Conservation (phyloP, 2,329 filamentous ascomycete genomes). For the Diaporthe sp. region DNA sequence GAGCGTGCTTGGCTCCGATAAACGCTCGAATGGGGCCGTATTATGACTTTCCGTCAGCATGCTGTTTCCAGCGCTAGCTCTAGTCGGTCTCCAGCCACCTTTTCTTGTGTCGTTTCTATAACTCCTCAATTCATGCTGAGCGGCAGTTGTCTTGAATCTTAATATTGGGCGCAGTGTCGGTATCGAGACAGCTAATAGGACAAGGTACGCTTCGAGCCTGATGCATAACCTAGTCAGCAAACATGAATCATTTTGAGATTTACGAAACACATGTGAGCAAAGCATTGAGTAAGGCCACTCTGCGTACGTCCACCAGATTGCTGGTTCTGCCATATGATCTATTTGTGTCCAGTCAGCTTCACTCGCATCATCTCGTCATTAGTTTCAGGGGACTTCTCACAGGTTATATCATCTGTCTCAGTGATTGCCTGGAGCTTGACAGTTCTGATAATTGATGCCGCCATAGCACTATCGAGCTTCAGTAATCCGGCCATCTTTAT, state of each 20-base stretch:
- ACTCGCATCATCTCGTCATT: too few relatives aligned
- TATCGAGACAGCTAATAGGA: conserved; percentile 39
- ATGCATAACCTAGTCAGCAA: neutral
- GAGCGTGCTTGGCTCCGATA: neutral
- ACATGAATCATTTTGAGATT: too few relatives aligned
- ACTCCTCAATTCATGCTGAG: neutral
- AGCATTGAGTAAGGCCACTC: too few relatives aligned
- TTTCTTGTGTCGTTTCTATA: neutral
- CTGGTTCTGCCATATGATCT: conserved; percentile 38
- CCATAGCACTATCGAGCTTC: conserved; percentile 35
- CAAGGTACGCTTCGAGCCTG: conserved; percentile 38
- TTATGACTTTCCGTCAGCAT: neutral
- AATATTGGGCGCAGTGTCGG: conserved; percentile 28
- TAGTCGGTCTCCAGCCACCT: neutral
- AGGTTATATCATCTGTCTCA: conserved; percentile 5
- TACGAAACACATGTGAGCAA: too few relatives aligned
- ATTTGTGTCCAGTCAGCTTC: neutral
- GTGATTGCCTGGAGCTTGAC: conserved; percentile 26
- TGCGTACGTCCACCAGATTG: conserved; percentile 38
- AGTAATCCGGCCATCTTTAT: too few relatives aligned
- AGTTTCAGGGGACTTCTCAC: neutral
- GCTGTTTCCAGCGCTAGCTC: neutral
- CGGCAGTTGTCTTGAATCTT: neutral
- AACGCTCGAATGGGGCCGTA: neutral
- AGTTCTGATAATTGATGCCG: conserved; percentile 40